phyloP scores from a whole-genome alignment of 305 asterid species.

The Solanum hybrid region DNA sequence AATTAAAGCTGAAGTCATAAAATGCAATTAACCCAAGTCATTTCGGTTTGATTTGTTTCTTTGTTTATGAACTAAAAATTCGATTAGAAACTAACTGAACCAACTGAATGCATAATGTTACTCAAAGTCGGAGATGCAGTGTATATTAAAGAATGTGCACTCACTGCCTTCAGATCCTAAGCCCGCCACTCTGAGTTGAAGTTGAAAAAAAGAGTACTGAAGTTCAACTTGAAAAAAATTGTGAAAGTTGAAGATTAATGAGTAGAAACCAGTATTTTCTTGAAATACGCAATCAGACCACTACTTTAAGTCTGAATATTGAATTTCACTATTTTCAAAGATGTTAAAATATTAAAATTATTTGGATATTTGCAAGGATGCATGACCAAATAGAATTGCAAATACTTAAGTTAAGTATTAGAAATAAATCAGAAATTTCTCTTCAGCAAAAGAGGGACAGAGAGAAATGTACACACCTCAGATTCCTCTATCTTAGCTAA shows the following conservation, averaged over 20 bases:
- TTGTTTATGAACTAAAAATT: not conserved
- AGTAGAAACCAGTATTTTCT: not conserved
- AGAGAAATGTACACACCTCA: conserved; percentile 50
- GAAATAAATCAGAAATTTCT: not conserved
- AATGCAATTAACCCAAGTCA: not conserved
- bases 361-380: not conserved
- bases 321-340: not conserved
- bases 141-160: not conserved
- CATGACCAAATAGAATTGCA: not conserved
- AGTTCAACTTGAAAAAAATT: not conserved
- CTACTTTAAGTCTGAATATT: not conserved
- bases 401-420: not conserved
- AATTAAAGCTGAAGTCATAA: not conserved
- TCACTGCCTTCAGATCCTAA: not conserved
- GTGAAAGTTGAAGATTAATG: not conserved
- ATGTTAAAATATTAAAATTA: not conserved
- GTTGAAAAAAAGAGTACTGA: not conserved
- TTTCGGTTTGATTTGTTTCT: not conserved
- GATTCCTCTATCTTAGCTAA: conserved; percentile 95
- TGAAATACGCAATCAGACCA: not conserved
- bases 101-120: not conserved
- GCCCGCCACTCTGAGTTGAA: not conserved
- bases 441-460: not conserved
- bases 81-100: not conserved
- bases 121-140: not conserved